These are phyloP conservation scores for Microascus cirrosus DNA, from an alignment of 2,329 filamentous ascomycete genomes.

Conservation along the genomic window DNA sequence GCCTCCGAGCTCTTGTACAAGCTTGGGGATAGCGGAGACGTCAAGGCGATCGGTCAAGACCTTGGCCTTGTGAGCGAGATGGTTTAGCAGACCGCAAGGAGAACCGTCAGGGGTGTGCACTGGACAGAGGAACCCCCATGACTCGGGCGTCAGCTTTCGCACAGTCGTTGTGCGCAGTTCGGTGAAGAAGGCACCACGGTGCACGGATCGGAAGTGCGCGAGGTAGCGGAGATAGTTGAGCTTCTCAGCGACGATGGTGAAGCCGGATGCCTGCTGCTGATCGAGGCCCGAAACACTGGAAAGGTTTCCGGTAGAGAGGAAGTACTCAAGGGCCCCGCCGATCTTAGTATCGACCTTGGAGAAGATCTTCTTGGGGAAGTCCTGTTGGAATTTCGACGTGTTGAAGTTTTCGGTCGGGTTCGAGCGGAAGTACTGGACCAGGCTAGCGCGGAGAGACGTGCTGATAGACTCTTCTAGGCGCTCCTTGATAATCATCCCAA, in stretches of 20 bases:
- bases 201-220: conserved; percentile 97
- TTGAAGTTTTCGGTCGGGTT: conserved; percentile 59
- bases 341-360: conserved; percentile 78
- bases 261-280: conserved; percentile 87
- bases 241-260: conserved; percentile 94
- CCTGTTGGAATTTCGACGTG: conserved; percentile 64
- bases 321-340: conserved; percentile 82
- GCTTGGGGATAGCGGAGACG: conserved; percentile 59
- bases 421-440: conserved; percentile 47
- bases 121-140: conserved; percentile 95
- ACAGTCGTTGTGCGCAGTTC: conserved; percentile 96
- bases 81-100: conserved; percentile 89
- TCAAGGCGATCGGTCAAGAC: conserved; percentile 70
- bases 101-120: conserved; percentile 95
- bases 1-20: conserved; percentile 72
- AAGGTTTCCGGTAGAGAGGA: conserved; percentile 89
- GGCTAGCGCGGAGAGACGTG: conserved; percentile 34
- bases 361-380: conserved; percentile 71
- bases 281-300: conserved; percentile 86
- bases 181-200: conserved; percentile 97
- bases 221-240: conserved; percentile 99
- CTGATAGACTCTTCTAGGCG: conserved; percentile 79
- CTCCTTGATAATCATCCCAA: conserved; percentile 93
- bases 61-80: conserved; percentile 89
- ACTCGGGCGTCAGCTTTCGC: conserved; percentile 87